Evolutionary conservation across 2,329 filamentous ascomycete genomes (phyloP).

Genomic region (Pseudocercospora fuligena): DNA sequence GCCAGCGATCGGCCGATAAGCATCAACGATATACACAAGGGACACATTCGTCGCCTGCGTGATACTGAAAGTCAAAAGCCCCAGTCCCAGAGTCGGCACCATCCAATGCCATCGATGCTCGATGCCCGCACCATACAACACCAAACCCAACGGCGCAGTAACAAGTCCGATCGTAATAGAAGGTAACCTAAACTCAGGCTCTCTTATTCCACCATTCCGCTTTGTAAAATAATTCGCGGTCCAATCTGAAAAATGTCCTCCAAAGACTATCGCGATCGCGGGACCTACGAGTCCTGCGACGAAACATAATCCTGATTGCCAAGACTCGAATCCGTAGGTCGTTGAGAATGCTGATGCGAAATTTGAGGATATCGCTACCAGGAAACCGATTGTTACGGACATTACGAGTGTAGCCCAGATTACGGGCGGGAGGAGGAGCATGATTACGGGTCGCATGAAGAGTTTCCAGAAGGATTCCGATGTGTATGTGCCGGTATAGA

Average conservation of each 20-base stretch:
- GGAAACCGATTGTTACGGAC: constrained; percentile 61
- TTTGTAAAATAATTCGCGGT: constrained; percentile 37
- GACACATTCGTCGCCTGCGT: constrained; percentile 61
- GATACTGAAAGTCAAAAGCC: constrained; percentile 61
- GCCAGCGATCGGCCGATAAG: constrained; percentile 62
- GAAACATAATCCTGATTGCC: constrained; percentile 57
- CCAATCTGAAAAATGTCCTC: constrained; percentile 48
- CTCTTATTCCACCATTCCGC: constrained; percentile 26
- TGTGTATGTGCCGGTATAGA: constrained; percentile 52
- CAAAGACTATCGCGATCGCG: constrained; percentile 55
- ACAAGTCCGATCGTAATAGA: constrained; percentile 38
- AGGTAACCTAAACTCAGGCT: constrained; percentile 44
- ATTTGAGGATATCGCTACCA: constrained; percentile 44
- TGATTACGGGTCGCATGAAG: constrained; percentile 55
- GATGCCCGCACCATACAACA: constrained; percentile 43
- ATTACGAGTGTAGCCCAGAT: constrained; percentile 61
- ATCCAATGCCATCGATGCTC: constrained; percentile 53
- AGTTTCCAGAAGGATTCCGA: constrained; percentile 55
- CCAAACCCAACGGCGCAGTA: constrained; percentile 36
- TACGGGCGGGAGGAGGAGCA: constrained; percentile 56
- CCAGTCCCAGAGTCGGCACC: constrained; percentile 60
- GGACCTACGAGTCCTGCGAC: constrained; percentile 56
- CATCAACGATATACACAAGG: constrained; percentile 63
- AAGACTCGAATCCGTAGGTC: constrained; percentile 31
- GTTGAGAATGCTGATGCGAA: constrained; percentile 24